Evolutionary conservation across 2,329 filamentous ascomycete species (phyloP).

Genomic region (Exophiala alcalophila): DNA sequence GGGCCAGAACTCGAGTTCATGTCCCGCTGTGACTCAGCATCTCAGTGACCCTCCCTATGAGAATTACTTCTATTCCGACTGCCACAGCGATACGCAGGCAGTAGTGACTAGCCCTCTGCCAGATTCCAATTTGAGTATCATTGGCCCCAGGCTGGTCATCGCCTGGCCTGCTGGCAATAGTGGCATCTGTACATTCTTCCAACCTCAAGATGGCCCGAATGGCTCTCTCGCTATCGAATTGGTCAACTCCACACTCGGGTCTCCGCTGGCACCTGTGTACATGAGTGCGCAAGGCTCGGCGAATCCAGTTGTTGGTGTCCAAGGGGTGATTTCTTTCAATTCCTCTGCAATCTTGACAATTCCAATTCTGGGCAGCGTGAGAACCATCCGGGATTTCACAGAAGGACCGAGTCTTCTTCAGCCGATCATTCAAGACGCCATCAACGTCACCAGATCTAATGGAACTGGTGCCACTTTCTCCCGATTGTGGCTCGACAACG

Average conservation of each 20-base stretch:
- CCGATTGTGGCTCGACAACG: conserved; percentile 61
- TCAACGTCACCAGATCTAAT: conserved; percentile 42
- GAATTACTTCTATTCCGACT: conserved; percentile 66
- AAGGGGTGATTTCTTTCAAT: conserved; percentile 56
- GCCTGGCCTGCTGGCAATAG: conserved; percentile 67
- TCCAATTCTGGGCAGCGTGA: conserved; percentile 60
- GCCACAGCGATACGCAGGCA: conserved; percentile 57
- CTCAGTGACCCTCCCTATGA: conserved; percentile 59
- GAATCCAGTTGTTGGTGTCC: conserved; percentile 53
- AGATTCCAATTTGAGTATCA: conserved; percentile 53
- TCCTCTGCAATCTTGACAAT: conserved; percentile 54
- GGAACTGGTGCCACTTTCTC: conserved; percentile 49
- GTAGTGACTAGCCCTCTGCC: conserved; percentile 58
- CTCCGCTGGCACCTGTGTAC: conserved; percentile 50
- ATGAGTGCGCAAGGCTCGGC: conserved; percentile 30
- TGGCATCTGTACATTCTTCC: conserved; percentile 57
- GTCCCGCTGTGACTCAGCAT: conserved; percentile 40
- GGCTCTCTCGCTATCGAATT: conserved; percentile 54
- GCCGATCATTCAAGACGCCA: conserved; percentile 55
- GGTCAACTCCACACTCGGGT: conserved; percentile 48
- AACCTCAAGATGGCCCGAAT: conserved; percentile 52
- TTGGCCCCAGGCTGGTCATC: conserved; percentile 58
- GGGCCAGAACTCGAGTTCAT: conserved; percentile 27
- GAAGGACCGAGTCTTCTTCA: conserved; percentile 56
- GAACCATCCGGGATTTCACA: conserved; percentile 61